These are phyloP conservation scores for Jimgerdemannia lactiflua DNA, from an alignment of 192 early-diverging fungal species.

Conservation along the genomic window DNA sequence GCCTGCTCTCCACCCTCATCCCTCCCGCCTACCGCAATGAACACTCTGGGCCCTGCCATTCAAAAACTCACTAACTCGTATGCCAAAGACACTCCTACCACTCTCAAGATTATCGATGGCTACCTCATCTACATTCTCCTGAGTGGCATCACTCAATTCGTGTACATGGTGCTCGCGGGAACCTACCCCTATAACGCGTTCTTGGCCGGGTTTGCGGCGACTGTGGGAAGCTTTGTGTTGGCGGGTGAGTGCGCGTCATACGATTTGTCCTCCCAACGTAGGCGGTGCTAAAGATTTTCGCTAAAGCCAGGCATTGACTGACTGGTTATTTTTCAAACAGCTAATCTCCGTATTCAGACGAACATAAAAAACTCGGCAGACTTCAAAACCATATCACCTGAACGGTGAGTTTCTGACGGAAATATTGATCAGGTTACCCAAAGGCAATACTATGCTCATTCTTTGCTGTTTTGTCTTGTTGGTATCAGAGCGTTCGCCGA, in stretches of 20 bases:
- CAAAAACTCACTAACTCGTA: constrained; percentile 39
- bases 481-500: constrained; percentile 85
- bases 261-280: not conserved
- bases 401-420: constrained; percentile 56
- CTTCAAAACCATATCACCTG: constrained; percentile 69
- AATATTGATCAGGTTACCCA: not conserved
- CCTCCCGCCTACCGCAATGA: not conserved
- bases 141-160: constrained; percentile 91
- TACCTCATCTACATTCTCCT: constrained; percentile 90
- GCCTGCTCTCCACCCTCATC: not conserved
- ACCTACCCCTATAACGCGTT: constrained; percentile 99
- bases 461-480: not conserved
- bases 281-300: not conserved
- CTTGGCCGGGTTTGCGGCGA: constrained; percentile 90
- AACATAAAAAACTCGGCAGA: constrained; percentile 75
- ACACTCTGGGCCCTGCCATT: constrained; percentile 10
- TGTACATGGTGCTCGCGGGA: constrained; percentile 82
- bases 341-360: constrained; percentile 91
- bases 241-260: constrained; percentile 50
- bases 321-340: constrained; percentile 34
- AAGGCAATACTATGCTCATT: not conserved
- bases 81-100: constrained; percentile 63
- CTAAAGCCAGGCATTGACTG: not conserved
- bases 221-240: constrained; percentile 91
- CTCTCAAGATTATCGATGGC: constrained; percentile 87